Base-by-base conservation (phyloP, 441 rosid species). In the Erodium texanum region DNA sequence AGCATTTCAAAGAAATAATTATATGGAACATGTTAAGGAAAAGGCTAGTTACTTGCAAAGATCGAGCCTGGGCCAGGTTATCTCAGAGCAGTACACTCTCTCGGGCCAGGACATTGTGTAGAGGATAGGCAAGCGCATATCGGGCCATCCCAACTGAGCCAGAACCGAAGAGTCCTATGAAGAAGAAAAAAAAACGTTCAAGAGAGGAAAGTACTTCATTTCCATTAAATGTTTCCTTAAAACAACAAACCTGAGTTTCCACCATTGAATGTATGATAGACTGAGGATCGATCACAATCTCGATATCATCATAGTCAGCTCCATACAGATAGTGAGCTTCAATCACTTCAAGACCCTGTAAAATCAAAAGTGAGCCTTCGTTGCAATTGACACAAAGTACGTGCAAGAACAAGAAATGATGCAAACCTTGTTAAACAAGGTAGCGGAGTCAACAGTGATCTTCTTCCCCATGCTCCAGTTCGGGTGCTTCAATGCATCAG, bases 21-120 rank as follows among this genome's bases (percentile, higher is more conserved):
- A 27, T 4, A 27, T 27, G 24, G 15, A 56, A 66, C 69, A 52
- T 23, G 22, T 62, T 8, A 16, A 24, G 64, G 66, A 61, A 68
- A 36, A 69, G 19, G 10, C 6, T 66, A 64, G 4, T 85, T 85
- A 90, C 98, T 87, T 87, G 96, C 93, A 86, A 78, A 93, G 89
- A 77, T 93, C 97, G 41, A 90, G 98, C 62, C 93, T 91, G 59
- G 97, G 97, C 98, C 97, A 93, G 27, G 94, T 87, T 66, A 79
- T 66, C 84, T 90, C 98, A 68, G 98, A 93, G 79, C 97, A 93
- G 78, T 85, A 84, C 76, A 90, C 75, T 71, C 97, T 85, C 11
- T 90, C 97, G 0, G 96, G 97, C 98, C 97, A 93, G 19, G 98
- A 93, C 92, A 93, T 80, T 12, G 97, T 86, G 85, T 90, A 93